Percentiles rank a stretch among this genome's conserved stretches.
Evolutionary conservation across 2,329 filamentous ascomycete species (phyloP).

Genomic region (Ophiocordyceps sinensis): DNA sequence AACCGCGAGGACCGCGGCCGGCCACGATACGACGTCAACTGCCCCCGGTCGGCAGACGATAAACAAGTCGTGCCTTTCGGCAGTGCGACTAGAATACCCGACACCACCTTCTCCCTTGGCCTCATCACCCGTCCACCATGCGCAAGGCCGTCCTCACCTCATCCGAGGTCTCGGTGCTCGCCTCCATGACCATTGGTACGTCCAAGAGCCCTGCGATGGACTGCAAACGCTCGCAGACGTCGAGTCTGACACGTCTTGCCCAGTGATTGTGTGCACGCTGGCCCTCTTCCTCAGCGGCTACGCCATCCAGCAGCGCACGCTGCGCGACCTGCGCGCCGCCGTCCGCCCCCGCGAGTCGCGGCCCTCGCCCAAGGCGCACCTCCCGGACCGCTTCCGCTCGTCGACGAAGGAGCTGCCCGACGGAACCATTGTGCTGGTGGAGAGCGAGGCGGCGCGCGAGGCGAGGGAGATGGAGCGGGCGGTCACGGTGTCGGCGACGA

Average conservation of each 20-base stretch:
- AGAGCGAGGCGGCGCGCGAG: constrained; percentile 18
- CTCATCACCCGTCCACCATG: constrained; percentile 8
- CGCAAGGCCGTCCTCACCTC: constrained; percentile 47
- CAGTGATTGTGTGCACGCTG: constrained; percentile 63
- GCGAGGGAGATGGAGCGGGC: constrained; percentile 12
- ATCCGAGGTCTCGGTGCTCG: constrained; percentile 53
- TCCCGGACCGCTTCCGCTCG: constrained; percentile 35
- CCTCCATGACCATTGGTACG: constrained; percentile 49
- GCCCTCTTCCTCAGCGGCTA: constrained; percentile 83
- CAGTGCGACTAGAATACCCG: no score
- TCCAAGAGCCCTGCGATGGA: not conserved
- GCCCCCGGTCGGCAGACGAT: no score
- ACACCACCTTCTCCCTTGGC: no score
- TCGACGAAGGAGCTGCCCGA: constrained; percentile 31
- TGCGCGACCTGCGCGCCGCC: constrained; percentile 60
- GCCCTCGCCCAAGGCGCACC: constrained; percentile 31
- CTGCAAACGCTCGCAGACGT: no score
- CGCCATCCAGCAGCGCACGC: constrained; percentile 72
- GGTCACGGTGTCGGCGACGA: constrained; percentile 13
- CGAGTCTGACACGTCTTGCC: constrained; percentile 2
- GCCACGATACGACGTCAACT: no score
- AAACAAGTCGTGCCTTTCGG: no score
- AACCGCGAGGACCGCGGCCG: no score
- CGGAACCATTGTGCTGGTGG: constrained; percentile 26
- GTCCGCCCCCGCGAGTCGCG: constrained; percentile 38